phyloP scores from a whole-genome alignment of 2,329 filamentous ascomycete species.

The Rutstroemia sp. region DNA sequence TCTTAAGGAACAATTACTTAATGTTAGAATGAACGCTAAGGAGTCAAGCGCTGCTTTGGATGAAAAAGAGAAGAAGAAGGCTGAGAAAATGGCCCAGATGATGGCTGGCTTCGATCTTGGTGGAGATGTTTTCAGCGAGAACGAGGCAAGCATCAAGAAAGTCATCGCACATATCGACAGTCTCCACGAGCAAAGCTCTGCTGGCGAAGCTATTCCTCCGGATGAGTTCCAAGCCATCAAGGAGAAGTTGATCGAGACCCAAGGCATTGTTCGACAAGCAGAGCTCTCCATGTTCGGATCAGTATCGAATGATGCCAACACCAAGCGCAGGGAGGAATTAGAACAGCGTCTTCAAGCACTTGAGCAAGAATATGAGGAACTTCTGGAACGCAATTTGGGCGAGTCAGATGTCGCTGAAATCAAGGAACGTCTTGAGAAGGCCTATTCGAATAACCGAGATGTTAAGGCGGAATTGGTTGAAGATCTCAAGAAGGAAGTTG shows the following conservation, averaged over 20 bases:
- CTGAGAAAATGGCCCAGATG: conserved; percentile 99
- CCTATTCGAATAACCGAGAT: conserved; percentile 68
- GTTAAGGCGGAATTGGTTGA: conserved; percentile 66
- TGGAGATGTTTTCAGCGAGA: conserved; percentile 86
- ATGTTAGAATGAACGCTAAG: conserved; percentile 94
- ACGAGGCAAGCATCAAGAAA: conserved; percentile 76
- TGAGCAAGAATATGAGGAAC: conserved; percentile 76
- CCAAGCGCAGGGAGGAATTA: conserved; percentile 65
- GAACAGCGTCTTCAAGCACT: conserved; percentile 67
- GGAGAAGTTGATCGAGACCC: conserved; percentile 75
- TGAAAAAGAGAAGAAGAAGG: conserved; percentile 98
- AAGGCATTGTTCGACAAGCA: conserved; percentile 86
- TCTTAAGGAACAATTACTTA: conserved; percentile 89
- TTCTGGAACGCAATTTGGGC: conserved; percentile 71
- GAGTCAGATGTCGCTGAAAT: conserved; percentile 78
- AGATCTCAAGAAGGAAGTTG: conserved; percentile 68
- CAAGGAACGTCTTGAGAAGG: conserved; percentile 69
- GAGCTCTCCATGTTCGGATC: conserved; percentile 77
- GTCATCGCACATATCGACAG: conserved; percentile 78
- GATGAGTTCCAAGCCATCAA: conserved; percentile 75
- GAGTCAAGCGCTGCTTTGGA: conserved; percentile 84
- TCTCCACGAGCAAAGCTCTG: conserved; percentile 67
- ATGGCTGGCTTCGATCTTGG: conserved; percentile 98
- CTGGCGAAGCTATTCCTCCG: conserved; percentile 71
- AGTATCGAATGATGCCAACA: conserved; percentile 53